Evolutionary conservation across 768 basidiomycete genomes (phyloP).

Genomic region (Porpolomopsis calyptriformis): DNA sequence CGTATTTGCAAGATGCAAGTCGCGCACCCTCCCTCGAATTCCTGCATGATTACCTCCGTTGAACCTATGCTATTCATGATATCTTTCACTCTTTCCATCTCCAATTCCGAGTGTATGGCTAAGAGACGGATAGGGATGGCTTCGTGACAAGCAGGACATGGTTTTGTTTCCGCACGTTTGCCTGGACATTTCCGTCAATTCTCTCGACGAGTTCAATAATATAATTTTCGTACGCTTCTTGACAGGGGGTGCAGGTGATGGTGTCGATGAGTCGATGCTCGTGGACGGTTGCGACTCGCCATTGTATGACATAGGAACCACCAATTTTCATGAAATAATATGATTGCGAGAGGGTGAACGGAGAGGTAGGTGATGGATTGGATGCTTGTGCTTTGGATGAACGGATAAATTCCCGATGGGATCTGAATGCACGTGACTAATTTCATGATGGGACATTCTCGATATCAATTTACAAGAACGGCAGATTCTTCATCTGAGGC

Average conservation of each 20-base stretch:
- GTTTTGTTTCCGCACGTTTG: constrained; percentile 63
- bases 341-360: background rate
- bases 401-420: background rate
- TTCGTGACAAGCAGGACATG: constrained; percentile 69
- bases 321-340: no score
- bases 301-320: constrained; percentile 44
- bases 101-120: constrained; percentile 50
- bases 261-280: constrained; percentile 24
- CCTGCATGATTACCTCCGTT: constrained; percentile 42
- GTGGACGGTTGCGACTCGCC: constrained; percentile 19
- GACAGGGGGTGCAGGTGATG: constrained; percentile 25
- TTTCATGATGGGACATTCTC: no score
- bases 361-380: constrained; percentile 1
- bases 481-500: constrained; percentile 77
- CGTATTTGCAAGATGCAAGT: background rate
- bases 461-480: constrained; percentile 54
- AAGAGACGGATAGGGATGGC: constrained; percentile 64
- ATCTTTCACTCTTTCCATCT: constrained; percentile 57
- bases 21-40: constrained; percentile 46
- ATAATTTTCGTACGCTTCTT: constrained; percentile 38
- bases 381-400: background rate
- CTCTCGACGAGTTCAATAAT: background rate
- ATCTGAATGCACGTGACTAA: background rate
- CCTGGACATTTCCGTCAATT: constrained; percentile 24
- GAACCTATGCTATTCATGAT: constrained; percentile 58